Evolutionary conservation across 306 rosid species (phyloP).

Genomic region (Rubus parviflorus): DNA sequence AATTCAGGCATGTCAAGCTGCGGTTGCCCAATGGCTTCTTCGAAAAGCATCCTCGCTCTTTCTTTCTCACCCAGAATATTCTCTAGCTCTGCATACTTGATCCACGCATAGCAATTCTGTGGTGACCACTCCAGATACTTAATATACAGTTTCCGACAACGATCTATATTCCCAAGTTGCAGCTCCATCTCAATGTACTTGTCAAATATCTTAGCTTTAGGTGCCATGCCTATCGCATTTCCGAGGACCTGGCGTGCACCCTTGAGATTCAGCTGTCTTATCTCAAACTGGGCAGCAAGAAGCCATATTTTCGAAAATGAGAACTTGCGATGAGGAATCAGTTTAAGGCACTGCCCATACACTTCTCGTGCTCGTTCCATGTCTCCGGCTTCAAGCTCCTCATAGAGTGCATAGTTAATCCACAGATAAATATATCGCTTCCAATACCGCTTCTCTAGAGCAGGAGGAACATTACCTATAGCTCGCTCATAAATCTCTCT

Average conservation of each 20-base stretch:
- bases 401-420: too few species aligned
- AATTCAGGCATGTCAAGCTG: too few species aligned
- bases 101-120: constrained; percentile 93
- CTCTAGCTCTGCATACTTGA: constrained; percentile 80
- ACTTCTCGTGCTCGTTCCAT: too few species aligned
- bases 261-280: constrained; percentile 71
- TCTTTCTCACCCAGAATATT: constrained; percentile 9
- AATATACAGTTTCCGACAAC: constrained; percentile 74
- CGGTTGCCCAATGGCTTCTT: too few species aligned
- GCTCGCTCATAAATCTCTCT: constrained; percentile 85
- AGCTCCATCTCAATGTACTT: constrained; percentile 92
- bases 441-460: constrained; percentile 87
- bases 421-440: constrained; percentile 73
- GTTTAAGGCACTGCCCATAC: constrained; percentile 22
- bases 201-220: constrained; percentile 90
- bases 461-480: constrained; percentile 83
- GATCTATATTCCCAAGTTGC: constrained; percentile 77
- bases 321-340: constrained; percentile 20
- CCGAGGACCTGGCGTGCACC: constrained; percentile 76
- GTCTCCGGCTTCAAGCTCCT: too few species aligned
- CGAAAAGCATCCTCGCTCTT: too few species aligned
- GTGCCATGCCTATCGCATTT: constrained; percentile 85
- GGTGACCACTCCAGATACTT: constrained; percentile 85
- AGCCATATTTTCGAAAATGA: constrained; percentile 92
- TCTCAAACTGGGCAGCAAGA: constrained; percentile 86